These are phyloP conservation scores for Septoria petroselini DNA, from an alignment of 2,329 filamentous ascomycete genomes.

Conservation along the genomic window DNA sequence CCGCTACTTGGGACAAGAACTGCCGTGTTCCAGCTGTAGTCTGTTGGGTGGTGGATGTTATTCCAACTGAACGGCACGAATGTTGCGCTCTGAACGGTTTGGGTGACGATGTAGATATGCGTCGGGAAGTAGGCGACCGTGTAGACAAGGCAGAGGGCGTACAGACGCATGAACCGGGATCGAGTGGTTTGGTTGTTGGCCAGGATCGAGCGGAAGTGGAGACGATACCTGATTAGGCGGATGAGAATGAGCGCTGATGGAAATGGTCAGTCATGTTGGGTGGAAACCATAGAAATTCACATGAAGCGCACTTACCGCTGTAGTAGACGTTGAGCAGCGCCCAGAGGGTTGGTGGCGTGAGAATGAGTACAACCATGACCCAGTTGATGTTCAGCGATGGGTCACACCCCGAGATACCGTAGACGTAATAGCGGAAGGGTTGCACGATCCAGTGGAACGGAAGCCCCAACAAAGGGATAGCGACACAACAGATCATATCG, in stretches of 20 bases:
- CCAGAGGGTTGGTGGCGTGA: constrained; percentile 57
- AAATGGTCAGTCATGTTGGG: constrained; percentile 9
- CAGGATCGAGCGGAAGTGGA: constrained; percentile 57
- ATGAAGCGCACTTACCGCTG: constrained; percentile 48
- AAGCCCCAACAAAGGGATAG: constrained; percentile 55
- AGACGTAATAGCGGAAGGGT: constrained; percentile 56
- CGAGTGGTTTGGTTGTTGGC: constrained; percentile 53
- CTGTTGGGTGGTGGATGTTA: constrained; percentile 47
- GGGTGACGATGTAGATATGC: constrained; percentile 51
- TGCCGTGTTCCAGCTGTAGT: constrained; percentile 48
- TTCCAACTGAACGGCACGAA: constrained; percentile 48
- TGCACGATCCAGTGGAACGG: constrained; percentile 60
- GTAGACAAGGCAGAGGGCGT: constrained; percentile 54
- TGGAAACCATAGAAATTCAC: background rate
- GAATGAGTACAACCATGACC: constrained; percentile 54
- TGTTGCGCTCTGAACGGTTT: constrained; percentile 42
- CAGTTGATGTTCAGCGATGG: constrained; percentile 56
- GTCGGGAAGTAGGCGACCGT: constrained; percentile 54
- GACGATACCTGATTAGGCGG: constrained; percentile 60
- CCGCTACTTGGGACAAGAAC: constrained; percentile 48
- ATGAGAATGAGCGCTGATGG: constrained; percentile 57
- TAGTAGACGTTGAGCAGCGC: constrained; percentile 55
- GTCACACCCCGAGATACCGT: constrained; percentile 58
- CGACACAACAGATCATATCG: constrained; percentile 56
- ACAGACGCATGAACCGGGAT: constrained; percentile 61